phyloP scores from a whole-genome alignment of 2,329 filamentous ascomycete species.

The Alternaria arborescens region DNA sequence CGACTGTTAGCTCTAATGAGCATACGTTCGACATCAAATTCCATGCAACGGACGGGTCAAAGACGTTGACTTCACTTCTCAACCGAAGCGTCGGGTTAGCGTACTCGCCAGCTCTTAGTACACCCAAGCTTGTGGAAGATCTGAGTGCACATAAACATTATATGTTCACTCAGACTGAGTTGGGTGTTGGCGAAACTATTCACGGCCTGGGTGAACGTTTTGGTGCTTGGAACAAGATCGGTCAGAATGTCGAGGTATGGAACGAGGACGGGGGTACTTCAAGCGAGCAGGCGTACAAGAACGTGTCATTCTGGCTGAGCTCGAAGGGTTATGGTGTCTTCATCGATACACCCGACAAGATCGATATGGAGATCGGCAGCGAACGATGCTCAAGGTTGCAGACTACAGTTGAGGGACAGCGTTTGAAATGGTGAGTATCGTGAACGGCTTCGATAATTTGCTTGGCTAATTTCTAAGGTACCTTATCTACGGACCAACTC shows the following conservation, averaged over 20 bases:
- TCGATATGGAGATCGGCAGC: slow-evolving; percentile 77
- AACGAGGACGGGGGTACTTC: slow-evolving; percentile 70
- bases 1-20: slow-evolving; percentile 59
- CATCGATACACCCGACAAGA: slow-evolving; percentile 73
- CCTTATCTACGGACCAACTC: slow-evolving; percentile 74
- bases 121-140: slow-evolving; percentile 63
- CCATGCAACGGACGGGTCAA: slow-evolving; percentile 59
- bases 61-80: slow-evolving; percentile 63
- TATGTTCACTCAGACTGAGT: slow-evolving; percentile 57
- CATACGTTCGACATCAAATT: slow-evolving; percentile 67
- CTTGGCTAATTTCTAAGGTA: slow-evolving; percentile 54
- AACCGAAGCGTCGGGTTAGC: slow-evolving; percentile 66
- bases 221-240: slow-evolving; percentile 78
- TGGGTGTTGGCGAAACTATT: slow-evolving; percentile 68
- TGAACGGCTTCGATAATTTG: background rate
- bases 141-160: slow-evolving; percentile 56
- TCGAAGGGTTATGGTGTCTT: slow-evolving; percentile 80
- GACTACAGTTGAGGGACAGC: slow-evolving; percentile 72
- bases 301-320: slow-evolving; percentile 74
- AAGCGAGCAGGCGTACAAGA: slow-evolving; percentile 76
- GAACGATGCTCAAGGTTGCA: slow-evolving; percentile 77
- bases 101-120: slow-evolving; percentile 63
- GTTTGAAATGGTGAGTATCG: slow-evolving; percentile 66
- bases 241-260: slow-evolving; percentile 73
- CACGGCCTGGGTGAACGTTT: slow-evolving; percentile 81